Base-by-base conservation (phyloP, 163 green algal species). In the Coccomyxa subellipsoidea region DNA sequence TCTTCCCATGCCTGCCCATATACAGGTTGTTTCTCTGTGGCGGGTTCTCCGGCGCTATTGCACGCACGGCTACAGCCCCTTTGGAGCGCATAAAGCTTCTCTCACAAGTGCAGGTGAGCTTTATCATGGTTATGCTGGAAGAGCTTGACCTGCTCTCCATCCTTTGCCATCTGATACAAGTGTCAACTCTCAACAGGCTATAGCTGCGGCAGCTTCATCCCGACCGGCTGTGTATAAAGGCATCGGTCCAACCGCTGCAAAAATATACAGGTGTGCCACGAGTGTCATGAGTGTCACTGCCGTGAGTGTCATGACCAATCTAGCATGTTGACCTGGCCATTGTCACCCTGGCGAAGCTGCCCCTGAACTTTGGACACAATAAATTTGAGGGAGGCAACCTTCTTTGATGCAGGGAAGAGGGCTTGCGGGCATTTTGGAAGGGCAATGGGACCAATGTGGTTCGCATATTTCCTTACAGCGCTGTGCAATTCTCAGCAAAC, bases 401-500 rank as follows among this genome's bases (percentile, higher is more conserved):
- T n/a, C 31, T 34, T 4, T 36, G 7, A 15, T 73, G 69, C 85
- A 93, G 87, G 69, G 93, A 98, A 83, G 94, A 98, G 83, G 94
- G 95, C 23, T 39, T 97, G 72, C 76, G 91, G 15, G 93, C 95
- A 0, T 97, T 97, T 66, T 98, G 95, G 95, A 98, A 97, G 81
- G 95, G 95, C 79, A 98, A 98, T 83, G 89, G 90, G 5, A 89
- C 93, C 35, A 98, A 98, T 84, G 93, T 97, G 80, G 90, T 98
- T 36, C 90, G 95, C 73, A 96, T 98, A 79, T 97, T 98, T 75
- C 95, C 95, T 15, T 98, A 98, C 88, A 97, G 94, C 5, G 94
- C 95, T 23, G 88, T 85, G 29, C 92, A 98, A 91, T 91, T 98
- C 15, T 88, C 89, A 23, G 79, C 91, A 38, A 97, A 98, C 73